A percentile compares a stretch with the other conserved stretches of the same genome.
These are phyloP conservation scores for Gossypium davidsonii DNA, from an alignment of 441 rosid genomes.

Conservation along the genomic window DNA sequence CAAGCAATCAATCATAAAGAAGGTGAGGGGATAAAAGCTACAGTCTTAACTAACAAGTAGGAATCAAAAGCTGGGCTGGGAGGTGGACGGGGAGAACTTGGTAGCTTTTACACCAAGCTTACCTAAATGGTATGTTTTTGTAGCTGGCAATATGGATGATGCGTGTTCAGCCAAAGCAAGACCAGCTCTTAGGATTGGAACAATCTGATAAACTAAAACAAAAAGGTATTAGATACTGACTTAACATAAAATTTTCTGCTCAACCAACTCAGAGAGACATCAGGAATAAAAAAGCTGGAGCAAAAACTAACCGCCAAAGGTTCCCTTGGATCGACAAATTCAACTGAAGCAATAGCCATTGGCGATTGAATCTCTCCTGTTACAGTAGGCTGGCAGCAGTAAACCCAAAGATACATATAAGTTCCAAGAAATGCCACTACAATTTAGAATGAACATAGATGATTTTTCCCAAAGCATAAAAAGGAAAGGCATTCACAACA, in stretches of 20 bases:
- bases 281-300: not conserved
- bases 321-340: constrained; percentile 85
- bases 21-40: not conserved
- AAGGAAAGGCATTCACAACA: not conserved
- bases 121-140: constrained; percentile 84
- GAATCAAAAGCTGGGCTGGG: not conserved
- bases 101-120: not conserved
- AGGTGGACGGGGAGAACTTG: too few relatives aligned
- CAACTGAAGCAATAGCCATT: constrained; percentile 74
- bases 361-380: constrained; percentile 90
- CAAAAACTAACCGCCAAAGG: constrained; percentile 64
- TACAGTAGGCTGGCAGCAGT: constrained; percentile 57
- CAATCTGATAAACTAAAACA: constrained; percentile 44
- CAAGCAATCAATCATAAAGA: constrained; percentile 15
- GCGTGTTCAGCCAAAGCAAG: constrained; percentile 91
- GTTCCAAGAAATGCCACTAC: not conserved
- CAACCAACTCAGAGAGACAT: not conserved
- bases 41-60: not conserved
- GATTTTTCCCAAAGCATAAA: not conserved
- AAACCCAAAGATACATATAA: constrained; percentile 5
- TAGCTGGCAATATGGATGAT: constrained; percentile 75
- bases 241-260: not conserved
- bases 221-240: constrained; percentile 5
- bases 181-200: constrained; percentile 93
- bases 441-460: not conserved